Evolutionary conservation across 2,329 filamentous ascomycete species (phyloP).

Genomic region (Penicillium sp.): DNA sequence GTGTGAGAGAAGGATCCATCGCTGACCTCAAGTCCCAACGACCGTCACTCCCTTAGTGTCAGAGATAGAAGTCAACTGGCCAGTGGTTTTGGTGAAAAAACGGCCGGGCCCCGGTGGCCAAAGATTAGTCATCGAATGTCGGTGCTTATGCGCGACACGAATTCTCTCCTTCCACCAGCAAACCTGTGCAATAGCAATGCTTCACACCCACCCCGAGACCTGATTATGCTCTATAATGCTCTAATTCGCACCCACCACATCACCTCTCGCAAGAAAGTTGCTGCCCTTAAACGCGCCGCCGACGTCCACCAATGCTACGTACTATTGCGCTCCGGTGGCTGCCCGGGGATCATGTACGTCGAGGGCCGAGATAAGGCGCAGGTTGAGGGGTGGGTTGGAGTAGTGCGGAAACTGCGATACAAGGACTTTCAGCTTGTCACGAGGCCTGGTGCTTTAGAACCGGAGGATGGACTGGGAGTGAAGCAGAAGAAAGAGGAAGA

Average conservation of each 20-base stretch:
- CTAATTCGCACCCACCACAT: constrained; percentile 81
- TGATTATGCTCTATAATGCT: constrained; percentile 53
- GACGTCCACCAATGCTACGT: constrained; percentile 64
- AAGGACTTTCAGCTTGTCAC: constrained; percentile 71
- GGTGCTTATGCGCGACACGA: background rate
- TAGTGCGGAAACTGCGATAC: constrained; percentile 68
- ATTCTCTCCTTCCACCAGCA: background rate
- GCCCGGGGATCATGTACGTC: constrained; percentile 78
- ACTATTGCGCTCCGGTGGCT: constrained; percentile 67
- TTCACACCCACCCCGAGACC: background rate
- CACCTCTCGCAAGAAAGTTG: constrained; percentile 75
- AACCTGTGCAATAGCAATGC: background rate
- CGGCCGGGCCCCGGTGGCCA: constrained; percentile 28
- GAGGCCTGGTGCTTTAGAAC: constrained; percentile 51
- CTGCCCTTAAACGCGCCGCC: constrained; percentile 66
- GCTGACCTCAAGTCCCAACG: constrained; percentile 27
- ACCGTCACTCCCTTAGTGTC: constrained; percentile 8
- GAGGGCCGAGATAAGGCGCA: constrained; percentile 59
- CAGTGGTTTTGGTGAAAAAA: constrained; percentile 37
- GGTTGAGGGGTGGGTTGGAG: constrained; percentile 66
- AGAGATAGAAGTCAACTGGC: constrained; percentile 14
- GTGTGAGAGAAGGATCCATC: constrained; percentile 29
- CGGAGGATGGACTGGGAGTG: constrained; percentile 13
- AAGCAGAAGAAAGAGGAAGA: background rate
- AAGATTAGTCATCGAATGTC: too few species aligned